Base-by-base conservation (phyloP, 2,329 filamentous ascomycete genomes). In the Trichoderma guizhouense region DNA sequence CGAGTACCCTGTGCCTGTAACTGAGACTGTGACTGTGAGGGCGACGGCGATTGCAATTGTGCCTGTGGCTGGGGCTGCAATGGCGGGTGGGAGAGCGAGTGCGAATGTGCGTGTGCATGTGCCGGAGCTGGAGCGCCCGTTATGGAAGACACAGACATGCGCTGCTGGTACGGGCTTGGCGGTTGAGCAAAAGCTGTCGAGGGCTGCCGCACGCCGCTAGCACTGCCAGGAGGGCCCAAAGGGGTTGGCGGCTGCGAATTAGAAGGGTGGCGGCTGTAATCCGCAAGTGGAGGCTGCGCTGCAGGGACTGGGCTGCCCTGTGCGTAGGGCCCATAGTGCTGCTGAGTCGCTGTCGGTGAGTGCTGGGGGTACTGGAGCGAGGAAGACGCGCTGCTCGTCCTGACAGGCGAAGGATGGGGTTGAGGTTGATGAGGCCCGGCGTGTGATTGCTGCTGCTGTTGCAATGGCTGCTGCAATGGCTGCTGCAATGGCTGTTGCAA, bases 121-220 rank as follows among this genome's bases (percentile, higher is more conserved):
- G 55, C 64, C 14, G 71, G 39, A 51, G 74, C 67, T 62, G 76
- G 76, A 58, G 71, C 72, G 74, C 75, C 75, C 67, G 78, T 70
- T 62, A 78, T 55, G 71, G 78, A 78, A 26, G 34, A 26, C 21
- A 58, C 55, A 65, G 79, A 75, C 69, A 79, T 74, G 43, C 79
- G 86, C 82, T 89, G 87, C 77, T 89, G 87, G 77, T 89, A 90
- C n/a, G 89, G 88, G 76, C 89, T 91, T 18, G 86, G 81, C 51
- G 88, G 81, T 47, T 83, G 88, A 73, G 81, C 80, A 79, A 84
- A 86, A 74, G 76, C 77, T 61, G 79, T 76, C 57, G 84, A 81
- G 67, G 85, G 80, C 75, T 85, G 84, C 74, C 84, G 81, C 74
- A 83, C 83, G 53, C 77, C 78, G 26, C 83, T 75, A 60, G 87